Evolutionary conservation across 2,329 filamentous ascomycete genomes (phyloP).

Genomic region (Parastagonospora nodorum): DNA sequence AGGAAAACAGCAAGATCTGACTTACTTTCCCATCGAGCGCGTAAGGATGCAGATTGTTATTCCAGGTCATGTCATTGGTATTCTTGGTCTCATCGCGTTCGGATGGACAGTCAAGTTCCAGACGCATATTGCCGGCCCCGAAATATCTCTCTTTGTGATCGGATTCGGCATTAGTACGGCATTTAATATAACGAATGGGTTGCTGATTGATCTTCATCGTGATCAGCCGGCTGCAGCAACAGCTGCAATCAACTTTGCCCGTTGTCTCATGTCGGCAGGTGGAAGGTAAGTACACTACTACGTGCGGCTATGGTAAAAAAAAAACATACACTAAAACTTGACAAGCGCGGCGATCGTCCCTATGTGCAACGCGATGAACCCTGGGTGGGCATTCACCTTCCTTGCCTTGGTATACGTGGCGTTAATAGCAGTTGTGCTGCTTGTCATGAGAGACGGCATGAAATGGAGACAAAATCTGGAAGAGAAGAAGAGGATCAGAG

Average conservation of each 20-base stretch:
- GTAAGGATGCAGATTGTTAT: conserved; percentile 49
- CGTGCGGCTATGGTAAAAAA: neutral
- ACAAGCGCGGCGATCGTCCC: conserved; percentile 43
- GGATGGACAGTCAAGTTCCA: conserved; percentile 50
- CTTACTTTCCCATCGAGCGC: conserved; percentile 57
- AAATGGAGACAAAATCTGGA: conserved; percentile 33
- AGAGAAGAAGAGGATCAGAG: conserved; percentile 17
- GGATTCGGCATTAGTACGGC: conserved; percentile 61
- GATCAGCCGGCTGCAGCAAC: conserved; percentile 48
- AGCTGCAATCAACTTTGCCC: conserved; percentile 43
- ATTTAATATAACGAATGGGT: conserved; percentile 51
- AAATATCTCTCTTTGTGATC: conserved; percentile 59
- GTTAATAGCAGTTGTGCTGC: conserved; percentile 30
- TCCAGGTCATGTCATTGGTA: conserved; percentile 41
- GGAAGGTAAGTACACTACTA: conserved; percentile 19
- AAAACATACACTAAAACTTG: neutral
- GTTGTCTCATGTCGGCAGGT: conserved; percentile 46
- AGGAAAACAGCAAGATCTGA: conserved; percentile 61
- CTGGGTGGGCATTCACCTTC: conserved; percentile 55
- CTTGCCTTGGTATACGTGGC: conserved; percentile 35
- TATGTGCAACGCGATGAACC: conserved; percentile 50
- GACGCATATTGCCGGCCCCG: conserved; percentile 47
- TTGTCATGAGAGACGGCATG: conserved; percentile 40
- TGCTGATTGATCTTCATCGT: conserved; percentile 52
- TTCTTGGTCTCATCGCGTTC: conserved; percentile 44